Evolutionary conservation across 2,329 filamentous ascomycete genomes (phyloP).

Genomic region (Ophiostoma sp.): DNA sequence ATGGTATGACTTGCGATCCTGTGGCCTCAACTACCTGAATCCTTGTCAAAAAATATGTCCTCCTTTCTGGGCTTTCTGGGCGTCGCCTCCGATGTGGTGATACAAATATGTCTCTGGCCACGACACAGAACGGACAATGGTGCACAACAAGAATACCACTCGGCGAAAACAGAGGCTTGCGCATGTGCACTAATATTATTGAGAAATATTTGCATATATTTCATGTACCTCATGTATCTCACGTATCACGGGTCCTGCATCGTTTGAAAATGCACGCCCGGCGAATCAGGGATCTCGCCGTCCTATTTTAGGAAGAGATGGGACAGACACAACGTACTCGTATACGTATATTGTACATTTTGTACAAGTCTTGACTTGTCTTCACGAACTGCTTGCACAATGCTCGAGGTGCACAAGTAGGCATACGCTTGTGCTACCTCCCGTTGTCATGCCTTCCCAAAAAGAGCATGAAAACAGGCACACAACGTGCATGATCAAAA

Average conservation of each 20-base stretch:
- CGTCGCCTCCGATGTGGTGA: not conserved
- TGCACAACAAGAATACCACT: not conserved
- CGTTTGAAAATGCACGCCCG: not conserved
- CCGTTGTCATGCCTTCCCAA: not conserved
- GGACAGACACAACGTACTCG: not conserved
- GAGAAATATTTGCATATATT: not conserved
- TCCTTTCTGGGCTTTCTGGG: not conserved
- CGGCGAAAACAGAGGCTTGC: slow-evolving; percentile 4
- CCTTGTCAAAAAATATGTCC: not conserved
- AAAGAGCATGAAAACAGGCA: not conserved
- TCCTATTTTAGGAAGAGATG: slow-evolving; percentile 1
- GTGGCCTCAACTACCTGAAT: not conserved
- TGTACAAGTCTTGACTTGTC: not conserved
- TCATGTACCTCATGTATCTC: not conserved
- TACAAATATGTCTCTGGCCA: not conserved
- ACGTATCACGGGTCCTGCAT: not conserved
- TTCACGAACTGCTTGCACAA: not conserved
- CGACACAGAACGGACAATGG: not conserved
- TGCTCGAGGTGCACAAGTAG: not conserved
- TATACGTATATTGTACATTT: not conserved
- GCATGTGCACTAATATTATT: not conserved
- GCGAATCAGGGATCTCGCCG: slow-evolving; percentile 9
- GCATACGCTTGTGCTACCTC: not conserved
- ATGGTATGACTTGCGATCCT: not conserved
- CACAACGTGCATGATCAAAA: not conserved